Base-by-base conservation (phyloP, 2,329 filamentous ascomycete species). In the Cercospora brassicicola region DNA sequence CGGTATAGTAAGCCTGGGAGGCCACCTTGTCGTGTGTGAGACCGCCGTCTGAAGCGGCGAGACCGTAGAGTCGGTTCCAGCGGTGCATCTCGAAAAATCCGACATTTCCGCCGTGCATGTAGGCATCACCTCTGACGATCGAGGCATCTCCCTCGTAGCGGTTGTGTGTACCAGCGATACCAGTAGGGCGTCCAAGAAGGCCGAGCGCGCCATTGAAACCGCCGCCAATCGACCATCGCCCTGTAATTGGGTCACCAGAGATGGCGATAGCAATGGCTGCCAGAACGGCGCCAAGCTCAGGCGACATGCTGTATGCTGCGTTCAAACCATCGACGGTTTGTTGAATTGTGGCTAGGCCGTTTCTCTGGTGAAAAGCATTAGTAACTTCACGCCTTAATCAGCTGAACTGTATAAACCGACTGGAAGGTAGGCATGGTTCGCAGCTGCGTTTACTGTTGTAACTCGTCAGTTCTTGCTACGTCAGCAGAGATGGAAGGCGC, bases 61-160 rank as follows among this genome's bases (percentile, higher is more conserved):
- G 55, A 11, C 42, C 48, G 45, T 62, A 65, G 6, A 69, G 65
- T 62, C 55, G 68, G 60, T 66, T 70, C 73, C 65, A 69, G 20
- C 55, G 64, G 13, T 62, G 63, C 67, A 57, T 57, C 59, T 69
- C 36, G 31, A 65, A 57, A 28, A 68, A 45, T 26, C 61, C 61
- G 10, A 64, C 61, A 61, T 33, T 36, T 45, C 70, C 71, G 28
- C 64, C 62, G 45, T 70, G 69, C 68, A 31, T 68, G 64, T 77
- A 78, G 13, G 78, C 65, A 36, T 79, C 77, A 48, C 72, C 69
- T 26, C 78, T 68, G 10, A 74, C 74, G 8, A 77, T 76, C 2
- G 75, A 78, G 7, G 64, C 71, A 63, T 79, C 78, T 10, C 69
- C 68, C 66, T 79, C 78, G 62, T 79, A 79, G 33, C 76, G 73